A percentile compares a stretch with the other conserved stretches of the same genome.
Evolutionary conservation across 305 asterid species (phyloP).

Genomic region (Solanum hybrid): DNA sequence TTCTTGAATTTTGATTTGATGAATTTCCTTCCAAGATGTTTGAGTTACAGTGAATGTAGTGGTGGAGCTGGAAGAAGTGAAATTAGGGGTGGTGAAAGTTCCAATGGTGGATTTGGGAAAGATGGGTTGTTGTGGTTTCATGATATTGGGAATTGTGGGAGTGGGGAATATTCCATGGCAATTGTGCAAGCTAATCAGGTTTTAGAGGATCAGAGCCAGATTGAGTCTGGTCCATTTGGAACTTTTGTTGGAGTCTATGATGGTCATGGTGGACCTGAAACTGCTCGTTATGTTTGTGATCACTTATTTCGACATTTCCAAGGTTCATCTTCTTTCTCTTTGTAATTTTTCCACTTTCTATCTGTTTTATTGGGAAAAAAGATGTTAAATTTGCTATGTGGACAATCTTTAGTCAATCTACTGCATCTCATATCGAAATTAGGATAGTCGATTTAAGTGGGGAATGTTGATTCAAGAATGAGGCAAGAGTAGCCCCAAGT

Average conservation of each 20-base stretch:
- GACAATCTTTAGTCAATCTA: background rate
- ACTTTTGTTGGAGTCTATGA: slow-evolving; percentile 26
- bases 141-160: slow-evolving; percentile 19
- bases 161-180: slow-evolving; percentile 28
- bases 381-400: background rate
- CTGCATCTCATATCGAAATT: background rate
- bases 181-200: slow-evolving; percentile 25
- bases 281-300: slow-evolving; percentile 26
- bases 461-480: background rate
- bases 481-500: background rate
- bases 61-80: slow-evolving; percentile 7
- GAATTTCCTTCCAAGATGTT: slow-evolving; percentile 28
- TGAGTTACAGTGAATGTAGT: slow-evolving; percentile 13
- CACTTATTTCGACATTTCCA: slow-evolving; percentile 18
- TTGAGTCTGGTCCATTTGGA: slow-evolving; percentile 28
- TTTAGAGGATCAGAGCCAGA: slow-evolving; percentile 24
- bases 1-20: slow-evolving; percentile 13
- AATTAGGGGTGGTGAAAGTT: background rate
- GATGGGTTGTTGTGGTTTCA: slow-evolving; percentile 22
- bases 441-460: background rate
- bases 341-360: background rate
- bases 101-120: slow-evolving; percentile 12
- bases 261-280: slow-evolving; percentile 27
- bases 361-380: background rate
- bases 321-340: slow-evolving; percentile 14